phyloP scores from a whole-genome alignment of 306 rosid species.

The Pterocarpus santalinus region DNA sequence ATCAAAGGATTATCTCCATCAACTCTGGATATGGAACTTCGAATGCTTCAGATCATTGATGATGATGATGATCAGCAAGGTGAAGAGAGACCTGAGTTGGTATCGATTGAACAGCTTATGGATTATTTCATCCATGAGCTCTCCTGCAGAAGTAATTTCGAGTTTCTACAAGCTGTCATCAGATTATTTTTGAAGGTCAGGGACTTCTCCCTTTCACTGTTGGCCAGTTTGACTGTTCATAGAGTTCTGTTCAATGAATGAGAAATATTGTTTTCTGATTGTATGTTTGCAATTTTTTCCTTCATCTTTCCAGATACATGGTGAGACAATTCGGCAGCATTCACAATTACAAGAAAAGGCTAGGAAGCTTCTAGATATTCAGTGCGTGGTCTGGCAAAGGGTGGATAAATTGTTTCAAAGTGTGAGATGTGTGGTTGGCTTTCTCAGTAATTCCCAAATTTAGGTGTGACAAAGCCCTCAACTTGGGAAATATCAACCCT shows the following conservation, averaged over 20 bases:
- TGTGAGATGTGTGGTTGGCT: constrained; percentile 77
- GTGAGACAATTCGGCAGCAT: constrained; percentile 82
- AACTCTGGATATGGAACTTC: constrained; percentile 87
- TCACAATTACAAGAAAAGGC: constrained; percentile 79
- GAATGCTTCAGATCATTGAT: constrained; percentile 84
- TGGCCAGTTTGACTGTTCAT: constrained; percentile 8
- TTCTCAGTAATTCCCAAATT: constrained; percentile 80
- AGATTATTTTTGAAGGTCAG: constrained; percentile 87
- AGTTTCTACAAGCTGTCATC: constrained; percentile 91
- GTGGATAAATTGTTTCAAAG: constrained; percentile 83
- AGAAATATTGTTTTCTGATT: constrained; percentile 9
- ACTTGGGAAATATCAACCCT: constrained; percentile 14
- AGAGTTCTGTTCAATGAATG: background rate
- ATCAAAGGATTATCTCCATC: constrained; percentile 84
- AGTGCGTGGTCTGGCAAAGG: constrained; percentile 76
- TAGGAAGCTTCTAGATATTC: constrained; percentile 79
- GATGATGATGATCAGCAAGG: constrained; percentile 68
- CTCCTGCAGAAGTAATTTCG: constrained; percentile 81
- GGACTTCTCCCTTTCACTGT: background rate
- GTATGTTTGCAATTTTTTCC: constrained; percentile 19
- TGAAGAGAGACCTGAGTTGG: constrained; percentile 71
- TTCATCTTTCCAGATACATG: constrained; percentile 72
- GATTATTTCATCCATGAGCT: constrained; percentile 85
- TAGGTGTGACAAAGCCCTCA: constrained; percentile 43
- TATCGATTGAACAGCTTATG: constrained; percentile 71